Conservation (phyloP, 139 green algal genomes). For the Yamagishiella unicocca region DNA sequence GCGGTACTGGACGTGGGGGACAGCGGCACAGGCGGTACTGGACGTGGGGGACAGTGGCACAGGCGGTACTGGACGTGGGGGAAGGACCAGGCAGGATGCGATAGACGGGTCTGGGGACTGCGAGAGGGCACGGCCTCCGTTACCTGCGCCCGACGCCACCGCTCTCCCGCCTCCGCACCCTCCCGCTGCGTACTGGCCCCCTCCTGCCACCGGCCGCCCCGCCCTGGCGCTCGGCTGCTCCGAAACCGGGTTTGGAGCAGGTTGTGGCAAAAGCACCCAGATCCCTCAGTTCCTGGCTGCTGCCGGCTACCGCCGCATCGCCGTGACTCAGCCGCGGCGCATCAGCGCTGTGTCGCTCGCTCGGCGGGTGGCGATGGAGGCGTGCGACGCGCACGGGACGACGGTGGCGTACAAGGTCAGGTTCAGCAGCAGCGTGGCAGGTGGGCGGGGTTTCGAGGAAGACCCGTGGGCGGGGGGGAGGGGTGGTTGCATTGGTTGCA, state of each 20-base stretch:
- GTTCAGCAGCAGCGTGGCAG: slow-evolving; percentile 66
- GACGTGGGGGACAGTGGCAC: too few relatives aligned
- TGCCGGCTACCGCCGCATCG: slow-evolving; percentile 50
- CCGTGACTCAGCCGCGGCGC: slow-evolving; percentile 78
- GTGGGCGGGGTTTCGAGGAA: too few relatives aligned
- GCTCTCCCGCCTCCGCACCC: too few relatives aligned
- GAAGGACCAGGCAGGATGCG: too few relatives aligned
- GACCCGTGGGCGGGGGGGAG: neutral
- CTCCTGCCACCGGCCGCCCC: slow-evolving; percentile 46
- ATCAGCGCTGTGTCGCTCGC: slow-evolving; percentile 80
- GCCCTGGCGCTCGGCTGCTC: too few relatives aligned
- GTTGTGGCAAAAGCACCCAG: slow-evolving; percentile 91
- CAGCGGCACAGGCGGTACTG: too few relatives aligned
- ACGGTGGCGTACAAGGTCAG: slow-evolving; percentile 68
- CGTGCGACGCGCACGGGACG: slow-evolving; percentile 62
- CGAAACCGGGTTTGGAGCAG: too few relatives aligned
- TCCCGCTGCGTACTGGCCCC: neutral
- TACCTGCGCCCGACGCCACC: too few relatives aligned
- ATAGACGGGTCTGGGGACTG: too few relatives aligned
- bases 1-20: too few relatives aligned
- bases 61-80: too few relatives aligned
- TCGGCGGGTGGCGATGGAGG: slow-evolving; percentile 30
- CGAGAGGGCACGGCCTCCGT: too few relatives aligned
- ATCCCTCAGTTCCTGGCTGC: slow-evolving; percentile 78
- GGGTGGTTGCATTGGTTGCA: neutral